These are phyloP conservation scores for Clonostachys sp. DNA, from an alignment of 2,329 filamentous ascomycete species.

Conservation along the genomic window DNA sequence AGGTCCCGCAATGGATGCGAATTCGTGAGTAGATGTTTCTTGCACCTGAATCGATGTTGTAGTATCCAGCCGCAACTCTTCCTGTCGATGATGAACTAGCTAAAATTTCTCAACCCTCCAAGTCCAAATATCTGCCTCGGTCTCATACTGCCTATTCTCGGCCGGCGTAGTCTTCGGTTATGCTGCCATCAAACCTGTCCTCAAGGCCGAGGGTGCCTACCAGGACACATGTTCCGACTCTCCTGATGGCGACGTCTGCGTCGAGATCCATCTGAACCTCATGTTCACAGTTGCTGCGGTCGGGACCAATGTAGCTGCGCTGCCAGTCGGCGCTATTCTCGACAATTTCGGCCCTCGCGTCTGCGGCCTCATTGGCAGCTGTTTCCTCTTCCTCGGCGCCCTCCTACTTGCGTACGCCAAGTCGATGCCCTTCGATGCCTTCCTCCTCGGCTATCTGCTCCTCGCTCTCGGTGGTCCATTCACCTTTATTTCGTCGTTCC, in stretches of 20 bases:
- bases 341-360: slow-evolving; percentile 78
- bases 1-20: slow-evolving; percentile 50
- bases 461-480: slow-evolving; percentile 77
- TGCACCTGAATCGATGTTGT: too few relatives aligned
- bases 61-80: too few relatives aligned
- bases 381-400: slow-evolving; percentile 64
- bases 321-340: slow-evolving; percentile 80
- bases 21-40: slow-evolving; percentile 31
- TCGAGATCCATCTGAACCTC: slow-evolving; percentile 66
- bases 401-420: slow-evolving; percentile 63
- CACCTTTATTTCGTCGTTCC: slow-evolving; percentile 78
- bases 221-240: slow-evolving; percentile 49
- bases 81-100: neutral
- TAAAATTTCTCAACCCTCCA: neutral
- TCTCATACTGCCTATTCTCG: slow-evolving; percentile 59
- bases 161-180: slow-evolving; percentile 82
- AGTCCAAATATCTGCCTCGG: slow-evolving; percentile 21
- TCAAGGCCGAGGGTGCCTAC: slow-evolving; percentile 71
- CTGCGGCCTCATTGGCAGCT: slow-evolving; percentile 66
- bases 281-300: slow-evolving; percentile 93
- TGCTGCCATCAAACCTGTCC: slow-evolving; percentile 76
- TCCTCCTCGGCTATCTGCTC: slow-evolving; percentile 69
- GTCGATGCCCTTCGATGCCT: slow-evolving; percentile 63
- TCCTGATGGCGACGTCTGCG: slow-evolving; percentile 27
- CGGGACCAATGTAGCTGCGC: slow-evolving; percentile 79